Evolutionary conservation across 345 rosid genomes (phyloP).

Genomic region (Gossypium bickii): DNA sequence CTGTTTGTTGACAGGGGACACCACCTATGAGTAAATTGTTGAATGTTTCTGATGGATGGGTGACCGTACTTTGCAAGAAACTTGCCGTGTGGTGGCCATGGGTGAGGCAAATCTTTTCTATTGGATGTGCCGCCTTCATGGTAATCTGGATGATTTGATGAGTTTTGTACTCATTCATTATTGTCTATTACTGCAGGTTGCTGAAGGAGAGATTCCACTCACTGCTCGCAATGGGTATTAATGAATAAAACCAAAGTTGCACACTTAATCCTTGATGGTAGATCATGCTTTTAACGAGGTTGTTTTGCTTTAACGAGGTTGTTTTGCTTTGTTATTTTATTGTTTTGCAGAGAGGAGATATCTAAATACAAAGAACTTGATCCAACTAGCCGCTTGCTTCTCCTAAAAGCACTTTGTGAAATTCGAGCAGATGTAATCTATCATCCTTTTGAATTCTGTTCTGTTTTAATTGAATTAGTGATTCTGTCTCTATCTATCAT

Average conservation of each 20-base stretch:
- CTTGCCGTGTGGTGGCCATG: conserved; percentile 75
- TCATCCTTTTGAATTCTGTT: conserved; percentile 10
- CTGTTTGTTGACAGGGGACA: conserved; percentile 48
- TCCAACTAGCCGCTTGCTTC: conserved; percentile 48
- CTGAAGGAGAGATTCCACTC: conserved; percentile 67
- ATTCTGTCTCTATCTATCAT: neutral
- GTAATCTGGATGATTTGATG: neutral
- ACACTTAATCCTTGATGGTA: conserved; percentile 6
- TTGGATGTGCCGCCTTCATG: neutral
- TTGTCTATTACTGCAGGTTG: conserved; percentile 47
- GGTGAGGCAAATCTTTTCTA: conserved; percentile 38
- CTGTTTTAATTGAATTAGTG: neutral
- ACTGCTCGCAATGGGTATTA: conserved; percentile 54
- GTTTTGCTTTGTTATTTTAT: conserved; percentile 16
- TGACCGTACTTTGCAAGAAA: conserved; percentile 73
- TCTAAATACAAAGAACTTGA: conserved; percentile 54
- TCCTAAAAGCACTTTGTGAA: conserved; percentile 86
- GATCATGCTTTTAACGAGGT: conserved; percentile 1
- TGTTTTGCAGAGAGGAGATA: conserved; percentile 58
- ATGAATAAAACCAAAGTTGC: neutral
- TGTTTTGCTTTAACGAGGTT: neutral
- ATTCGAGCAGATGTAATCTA: conserved; percentile 62
- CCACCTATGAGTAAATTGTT: conserved; percentile 60
- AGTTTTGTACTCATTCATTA: neutral
- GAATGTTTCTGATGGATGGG: conserved; percentile 61